phyloP scores from a whole-genome alignment of 2,329 filamentous ascomycete species.

The Tolypocladium cylindrosporum region DNA sequence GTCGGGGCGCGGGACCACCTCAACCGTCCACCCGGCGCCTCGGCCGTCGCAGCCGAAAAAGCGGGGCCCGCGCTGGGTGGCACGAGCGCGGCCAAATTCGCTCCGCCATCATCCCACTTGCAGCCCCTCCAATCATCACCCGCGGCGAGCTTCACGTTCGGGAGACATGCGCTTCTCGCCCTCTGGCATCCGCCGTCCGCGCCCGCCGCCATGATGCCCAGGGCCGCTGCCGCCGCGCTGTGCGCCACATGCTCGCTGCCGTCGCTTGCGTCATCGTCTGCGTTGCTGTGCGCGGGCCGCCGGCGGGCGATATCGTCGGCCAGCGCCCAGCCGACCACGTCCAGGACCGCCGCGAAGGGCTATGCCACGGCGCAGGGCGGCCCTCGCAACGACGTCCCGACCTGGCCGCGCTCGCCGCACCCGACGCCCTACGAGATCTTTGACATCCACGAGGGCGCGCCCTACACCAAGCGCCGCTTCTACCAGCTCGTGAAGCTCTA shows the following conservation, averaged over 20 bases:
- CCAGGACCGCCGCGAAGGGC: neutral
- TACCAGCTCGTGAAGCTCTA: conserved; percentile 93
- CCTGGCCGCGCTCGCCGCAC: conserved; percentile 37
- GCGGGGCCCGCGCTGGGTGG: neutral
- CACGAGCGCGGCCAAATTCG: neutral
- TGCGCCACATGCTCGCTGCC: neutral
- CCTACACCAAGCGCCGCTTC: conserved; percentile 76
- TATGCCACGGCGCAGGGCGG: conserved; percentile 1
- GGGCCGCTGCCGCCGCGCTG: neutral
- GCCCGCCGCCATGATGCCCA: neutral
- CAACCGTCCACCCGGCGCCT: neutral
- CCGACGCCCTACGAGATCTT: conserved; percentile 92
- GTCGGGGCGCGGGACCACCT: neutral
- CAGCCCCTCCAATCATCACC: neutral
- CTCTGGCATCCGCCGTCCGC: neutral
- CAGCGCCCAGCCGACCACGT: neutral
- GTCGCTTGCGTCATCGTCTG: neutral
- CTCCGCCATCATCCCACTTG: neutral
- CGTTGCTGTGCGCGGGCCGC: neutral
- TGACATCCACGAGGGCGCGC: conserved; percentile 42
- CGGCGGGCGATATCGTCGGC: neutral
- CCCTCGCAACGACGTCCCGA: neutral
- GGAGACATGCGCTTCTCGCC: neutral
- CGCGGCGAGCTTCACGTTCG: neutral
- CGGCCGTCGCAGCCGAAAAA: neutral